Base-by-base conservation (phyloP, 1,284 basidiomycete genomes). In the Irpex sp. region DNA sequence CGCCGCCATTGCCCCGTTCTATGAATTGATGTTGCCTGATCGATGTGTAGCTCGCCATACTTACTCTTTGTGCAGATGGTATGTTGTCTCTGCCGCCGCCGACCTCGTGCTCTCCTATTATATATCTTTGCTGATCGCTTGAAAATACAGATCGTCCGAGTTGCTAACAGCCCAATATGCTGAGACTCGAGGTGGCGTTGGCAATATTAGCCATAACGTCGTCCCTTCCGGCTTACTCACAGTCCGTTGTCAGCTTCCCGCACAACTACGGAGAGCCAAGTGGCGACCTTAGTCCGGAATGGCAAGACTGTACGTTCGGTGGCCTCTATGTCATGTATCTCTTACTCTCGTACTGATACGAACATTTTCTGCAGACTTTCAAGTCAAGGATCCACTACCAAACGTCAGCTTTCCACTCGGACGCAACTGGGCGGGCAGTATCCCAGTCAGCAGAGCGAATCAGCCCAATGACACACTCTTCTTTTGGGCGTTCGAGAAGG, bases 401-500 rank as follows among this genome's bases (percentile, higher is more conserved):
- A 89, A 89, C 67, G 77, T 90, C 3, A 86, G 86, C 0, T 88
- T 85, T 71, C 69, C 78, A 33, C 68, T 88, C 8, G 73, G 78
- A 11, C 81, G 81, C 6, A 85, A 78, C 69, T 92, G 79, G 68
- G 88, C 89, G 0, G 89, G 89, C 58, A 92, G 88, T 64, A 79
- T 90, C 60, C 80, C 82, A 5, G 88, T 91, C 1, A 77, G 86
- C 65, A 79, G 88, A 50, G 59, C 63, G 15, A 68, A 66, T 3
- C 72, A 77, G 17, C 85, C 86, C 0, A 89, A 91, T 63, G 77
- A 90, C 64, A 89, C 89, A 0, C 76, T 92, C 2, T 92, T 90
- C 75, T 91, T 91, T 73, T 83, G 84, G 80, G 89, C 78, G 1
- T 83, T 87, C 65, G 89, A 91, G 70, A 83, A 83, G 49, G 75